These are phyloP conservation scores for Nematodospora anomalae DNA, from an alignment of 1,139 yeast genomes.

Conservation along the genomic window DNA sequence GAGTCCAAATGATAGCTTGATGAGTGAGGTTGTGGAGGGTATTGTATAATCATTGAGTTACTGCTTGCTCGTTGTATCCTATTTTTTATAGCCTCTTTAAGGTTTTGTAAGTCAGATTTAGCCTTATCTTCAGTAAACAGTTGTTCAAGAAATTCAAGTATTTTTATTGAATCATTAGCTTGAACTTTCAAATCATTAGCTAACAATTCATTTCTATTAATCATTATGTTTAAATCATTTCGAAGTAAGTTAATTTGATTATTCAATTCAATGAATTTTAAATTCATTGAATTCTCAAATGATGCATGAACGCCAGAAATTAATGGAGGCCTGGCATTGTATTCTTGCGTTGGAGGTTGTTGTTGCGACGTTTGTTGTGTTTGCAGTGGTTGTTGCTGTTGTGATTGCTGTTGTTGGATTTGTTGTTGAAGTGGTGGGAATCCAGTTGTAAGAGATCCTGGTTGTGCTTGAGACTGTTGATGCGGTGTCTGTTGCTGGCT, in stretches of 20 bases:
- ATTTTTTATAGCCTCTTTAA: conserved; percentile 7
- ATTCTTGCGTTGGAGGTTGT: conserved; percentile 13
- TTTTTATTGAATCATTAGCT: conserved; percentile 50
- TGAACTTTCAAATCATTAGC: conserved; percentile 46
- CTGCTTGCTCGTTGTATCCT: conserved; percentile 8
- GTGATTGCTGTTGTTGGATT: conserved; percentile 4
- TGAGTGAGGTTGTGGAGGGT: conserved; percentile 12
- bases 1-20: conserved; percentile 6
- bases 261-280: conserved; percentile 41
- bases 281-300: conserved; percentile 28
- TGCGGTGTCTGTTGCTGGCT: conserved; percentile 10
- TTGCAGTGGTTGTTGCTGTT: conserved; percentile 7
- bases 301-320: conserved; percentile 15
- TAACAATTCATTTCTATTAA: conserved; percentile 46
- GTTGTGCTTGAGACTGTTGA: conserved; percentile 7
- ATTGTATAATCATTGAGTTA: conserved; percentile 5
- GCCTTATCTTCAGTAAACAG: conserved; percentile 5
- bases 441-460: no score
- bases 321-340: conserved; percentile 6
- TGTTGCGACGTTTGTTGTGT: conserved; percentile 6
- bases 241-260: conserved; percentile 36
- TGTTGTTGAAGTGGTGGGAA: no score
- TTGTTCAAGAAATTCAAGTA: conserved; percentile 48
- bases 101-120: conserved; percentile 6
- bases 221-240: conserved; percentile 33